Base-by-base conservation (phyloP, 306 rosid species). In the Quillaja saponaria region DNA sequence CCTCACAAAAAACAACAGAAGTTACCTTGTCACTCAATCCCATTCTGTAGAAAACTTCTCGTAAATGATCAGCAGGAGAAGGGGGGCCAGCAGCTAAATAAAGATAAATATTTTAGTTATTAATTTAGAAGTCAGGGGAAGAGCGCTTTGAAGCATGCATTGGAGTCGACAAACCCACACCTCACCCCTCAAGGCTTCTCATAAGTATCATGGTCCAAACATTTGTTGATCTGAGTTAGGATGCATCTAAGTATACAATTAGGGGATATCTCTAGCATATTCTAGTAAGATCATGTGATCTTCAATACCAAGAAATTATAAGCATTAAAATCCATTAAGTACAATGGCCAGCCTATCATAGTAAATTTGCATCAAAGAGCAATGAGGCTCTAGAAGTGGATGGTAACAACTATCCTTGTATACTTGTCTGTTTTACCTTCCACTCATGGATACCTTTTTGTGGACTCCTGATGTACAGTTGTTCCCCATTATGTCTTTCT, bases 31-130 rank as follows among this genome's bases (percentile, higher is more conserved):
- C 99, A 69, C 77, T 67, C 51, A 94, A 76, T 25, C 97, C 96
- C 99, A 94, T 89, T 72, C 97, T 80, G 80, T 85, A 83, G 86
- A 94, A 94, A 83, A 94, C 97, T 49, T 85, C 77, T 31, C 95
- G 91, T 55, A 89, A 72, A 83, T 94, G 99, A 61, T 80, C 87
- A 72, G 97, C 91, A 58, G 99, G 97, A n/a, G 99, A 87, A 69
- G 97, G 78, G 25, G 99, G 97, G 0, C 91, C 96, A 15, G 97
- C 99, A 81, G 34, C 99, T 94, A 71, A 69, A 63, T 53, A 72
- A 58, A 77, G 20, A 72, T n/a, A 48, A 69, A 7, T 48, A 51
- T 20, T 62, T 77, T 16, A 61, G 33, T 21, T 18, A 16, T 14
- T 19, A 57, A 35, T 18, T 58, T 45, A n/a, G 19, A 61, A 42